These are phyloP conservation scores for Pyrenophora tritici-repentis DNA, from an alignment of 2,329 filamentous ascomycete species.

Conservation along the genomic window DNA sequence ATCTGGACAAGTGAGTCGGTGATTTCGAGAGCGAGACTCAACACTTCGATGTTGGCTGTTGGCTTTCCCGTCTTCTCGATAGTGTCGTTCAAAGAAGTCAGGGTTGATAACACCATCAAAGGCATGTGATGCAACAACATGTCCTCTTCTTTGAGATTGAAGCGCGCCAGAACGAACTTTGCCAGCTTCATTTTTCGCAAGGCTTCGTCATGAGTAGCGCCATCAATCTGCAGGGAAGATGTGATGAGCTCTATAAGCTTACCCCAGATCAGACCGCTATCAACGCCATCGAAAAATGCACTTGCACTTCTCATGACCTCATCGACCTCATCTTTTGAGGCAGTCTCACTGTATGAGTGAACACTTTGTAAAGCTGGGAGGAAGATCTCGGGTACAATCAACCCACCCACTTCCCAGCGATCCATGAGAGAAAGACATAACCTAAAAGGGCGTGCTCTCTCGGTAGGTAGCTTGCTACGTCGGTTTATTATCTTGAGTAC, in stretches of 20 bases:
- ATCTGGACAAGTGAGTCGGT: conserved; percentile 45
- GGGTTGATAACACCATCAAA: conserved; percentile 69
- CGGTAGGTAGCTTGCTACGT: conserved; percentile 60
- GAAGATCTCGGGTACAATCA: conserved; percentile 87
- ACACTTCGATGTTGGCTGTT: conserved; percentile 20
- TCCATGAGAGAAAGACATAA: conserved; percentile 97
- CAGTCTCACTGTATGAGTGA: conserved; percentile 70
- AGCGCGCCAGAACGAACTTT: conserved; percentile 80
- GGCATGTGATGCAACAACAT: conserved; percentile 90
- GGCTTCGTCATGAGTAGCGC: conserved; percentile 53
- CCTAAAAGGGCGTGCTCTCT: conserved; percentile 82
- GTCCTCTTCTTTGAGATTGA: conserved; percentile 94
- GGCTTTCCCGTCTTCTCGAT: conserved; percentile 25
- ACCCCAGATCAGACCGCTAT: conserved; percentile 89
- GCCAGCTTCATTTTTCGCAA: conserved; percentile 72
- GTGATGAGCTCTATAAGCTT: conserved; percentile 73
- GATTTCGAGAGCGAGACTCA: conserved; percentile 43
- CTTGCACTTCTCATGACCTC: conserved; percentile 93
- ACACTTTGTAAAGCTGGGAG: conserved; percentile 83
- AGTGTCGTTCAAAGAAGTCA: conserved; percentile 52
- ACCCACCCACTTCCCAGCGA: conserved; percentile 92
- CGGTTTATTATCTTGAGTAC: conserved; percentile 76
- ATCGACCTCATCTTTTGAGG: conserved; percentile 72
- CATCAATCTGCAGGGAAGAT: conserved; percentile 55
- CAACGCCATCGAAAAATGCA: conserved; percentile 96